Base-by-base conservation (phyloP, 2,329 filamentous ascomycete species). In the Alternaria alternata region DNA sequence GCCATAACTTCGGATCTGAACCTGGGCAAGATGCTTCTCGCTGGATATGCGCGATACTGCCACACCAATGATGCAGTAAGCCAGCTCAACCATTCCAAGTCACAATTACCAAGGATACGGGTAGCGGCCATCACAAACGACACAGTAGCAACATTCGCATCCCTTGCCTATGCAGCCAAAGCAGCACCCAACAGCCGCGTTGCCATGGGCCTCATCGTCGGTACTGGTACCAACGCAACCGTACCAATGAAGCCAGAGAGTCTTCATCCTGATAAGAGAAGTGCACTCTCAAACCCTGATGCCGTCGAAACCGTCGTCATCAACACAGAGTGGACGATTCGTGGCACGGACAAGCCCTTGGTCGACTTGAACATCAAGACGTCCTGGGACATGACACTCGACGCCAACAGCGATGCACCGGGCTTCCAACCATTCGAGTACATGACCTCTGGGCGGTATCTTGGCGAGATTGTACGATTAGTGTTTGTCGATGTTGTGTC, bases 251-350 rank as follows among this genome's bases (percentile, higher is more conserved):
- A 84, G 66, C 79, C 90, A 51, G 84, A 79, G 47, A 85, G 83
- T 57, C 81, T 95, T 18, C 87, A 90, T 62, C 81, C 85, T 8
- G 85, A 83, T 57, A 94, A 94, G 74, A 77, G 83, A 79, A 57
- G 75, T 36, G 62, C 65, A 11, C 53, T 78, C 8, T 79, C 82
- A 6, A 65, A 68, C 5, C 58, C 64, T 3, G 66, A 70, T 36
- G 55, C 55, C 12, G 82, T 90, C 7, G 81, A 86, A n/a, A 89
- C 87, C 66, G 89, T 93, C 14, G 87, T 92, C 5, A 88, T 94
- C 64, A 94, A 94, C 73, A 94, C 92, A 0, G 92, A 95, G 78
- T 94, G 91, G 89, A 91, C 89, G 52, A 93, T 95, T 68, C 89
- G 89, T 26, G 91, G 91, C 7, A 88, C 91, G 2, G 88, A 88